phyloP scores from a whole-genome alignment of 2,329 filamentous ascomycete species.

The Alternaria rosae region DNA sequence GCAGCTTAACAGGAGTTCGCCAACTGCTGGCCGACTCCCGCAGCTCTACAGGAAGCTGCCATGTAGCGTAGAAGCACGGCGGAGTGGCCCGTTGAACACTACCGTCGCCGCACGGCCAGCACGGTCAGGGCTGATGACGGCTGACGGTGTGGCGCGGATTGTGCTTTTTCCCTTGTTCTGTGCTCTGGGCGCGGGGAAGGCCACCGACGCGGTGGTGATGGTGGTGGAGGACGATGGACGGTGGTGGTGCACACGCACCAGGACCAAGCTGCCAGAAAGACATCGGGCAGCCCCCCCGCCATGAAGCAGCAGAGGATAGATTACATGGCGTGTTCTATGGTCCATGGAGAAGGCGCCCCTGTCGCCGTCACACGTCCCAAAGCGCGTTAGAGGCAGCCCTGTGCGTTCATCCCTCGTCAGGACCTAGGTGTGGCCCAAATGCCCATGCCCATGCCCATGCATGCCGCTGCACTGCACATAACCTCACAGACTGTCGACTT shows the following conservation, averaged over 20 bases:
- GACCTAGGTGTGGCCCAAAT: constrained; percentile 11
- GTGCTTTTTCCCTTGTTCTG: constrained; percentile 20
- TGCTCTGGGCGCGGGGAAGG: constrained; percentile 7
- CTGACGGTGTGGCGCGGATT: constrained; percentile 16
- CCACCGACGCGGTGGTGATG: neutral
- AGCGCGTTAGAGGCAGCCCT: constrained; percentile 19
- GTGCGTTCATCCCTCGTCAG: constrained; percentile 26
- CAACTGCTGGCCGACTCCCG: neutral
- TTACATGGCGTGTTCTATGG: constrained; percentile 14
- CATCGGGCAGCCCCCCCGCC: constrained; percentile 5
- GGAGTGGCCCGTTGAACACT: constrained; percentile 8
- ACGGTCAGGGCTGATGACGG: constrained; percentile 13
- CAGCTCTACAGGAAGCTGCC: neutral
- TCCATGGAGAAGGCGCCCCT: constrained; percentile 21
- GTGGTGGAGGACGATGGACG: neutral
- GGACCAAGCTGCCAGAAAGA: constrained; percentile 1
- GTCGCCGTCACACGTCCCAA: constrained; percentile 20
- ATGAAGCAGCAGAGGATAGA: constrained; percentile 3
- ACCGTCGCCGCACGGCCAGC: constrained; percentile 11
- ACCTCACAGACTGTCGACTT: constrained; percentile 10
- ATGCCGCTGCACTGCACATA: constrained; percentile 8
- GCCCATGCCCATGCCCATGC: constrained; percentile 14
- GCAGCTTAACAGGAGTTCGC: neutral
- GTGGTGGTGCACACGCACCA: neutral
- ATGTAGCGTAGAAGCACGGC: neutral